Conservation (phyloP, 768 basidiomycete species). For the Pisolithus microcarpus region DNA sequence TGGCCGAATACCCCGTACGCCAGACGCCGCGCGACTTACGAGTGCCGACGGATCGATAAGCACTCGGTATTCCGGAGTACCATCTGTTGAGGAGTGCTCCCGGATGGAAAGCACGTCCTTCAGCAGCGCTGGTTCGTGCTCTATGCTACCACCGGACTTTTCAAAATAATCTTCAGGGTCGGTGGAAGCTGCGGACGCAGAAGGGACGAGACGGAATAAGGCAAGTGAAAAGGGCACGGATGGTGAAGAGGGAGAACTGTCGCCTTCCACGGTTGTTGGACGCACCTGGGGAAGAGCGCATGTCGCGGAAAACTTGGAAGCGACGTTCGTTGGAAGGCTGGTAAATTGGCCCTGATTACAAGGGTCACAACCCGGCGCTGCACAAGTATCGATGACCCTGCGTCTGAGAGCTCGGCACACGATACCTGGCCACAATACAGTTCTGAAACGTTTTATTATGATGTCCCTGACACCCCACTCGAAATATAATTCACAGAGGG, state of each 20-base stretch:
- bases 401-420: conserved; percentile 68
- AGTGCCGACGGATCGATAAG: conserved; percentile 65
- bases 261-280: conserved; percentile 13
- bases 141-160: conserved; percentile 24
- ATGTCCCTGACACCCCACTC: conserved; percentile 86
- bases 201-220: background rate
- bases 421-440: conserved; percentile 72
- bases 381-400: conserved; percentile 47
- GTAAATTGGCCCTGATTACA: background rate
- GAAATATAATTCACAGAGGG: conserved; percentile 78
- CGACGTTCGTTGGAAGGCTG: too few species aligned
- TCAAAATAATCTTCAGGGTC: conserved; percentile 9
- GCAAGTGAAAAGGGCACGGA: conserved; percentile 6
- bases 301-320: background rate
- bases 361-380: background rate
- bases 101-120: conserved; percentile 61
- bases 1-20: conserved; percentile 58
- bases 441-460: conserved; percentile 79
- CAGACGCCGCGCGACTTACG: conserved; percentile 56
- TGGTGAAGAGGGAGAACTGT: conserved; percentile 9
- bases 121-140: conserved; percentile 38
- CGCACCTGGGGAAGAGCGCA: background rate
- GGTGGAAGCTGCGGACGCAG: background rate
- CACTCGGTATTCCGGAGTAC: conserved; percentile 70
- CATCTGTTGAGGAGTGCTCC: conserved; percentile 63